Base-by-base conservation (phyloP, 768 basidiomycete species). In the Phlebiopsis flavidoalba region DNA sequence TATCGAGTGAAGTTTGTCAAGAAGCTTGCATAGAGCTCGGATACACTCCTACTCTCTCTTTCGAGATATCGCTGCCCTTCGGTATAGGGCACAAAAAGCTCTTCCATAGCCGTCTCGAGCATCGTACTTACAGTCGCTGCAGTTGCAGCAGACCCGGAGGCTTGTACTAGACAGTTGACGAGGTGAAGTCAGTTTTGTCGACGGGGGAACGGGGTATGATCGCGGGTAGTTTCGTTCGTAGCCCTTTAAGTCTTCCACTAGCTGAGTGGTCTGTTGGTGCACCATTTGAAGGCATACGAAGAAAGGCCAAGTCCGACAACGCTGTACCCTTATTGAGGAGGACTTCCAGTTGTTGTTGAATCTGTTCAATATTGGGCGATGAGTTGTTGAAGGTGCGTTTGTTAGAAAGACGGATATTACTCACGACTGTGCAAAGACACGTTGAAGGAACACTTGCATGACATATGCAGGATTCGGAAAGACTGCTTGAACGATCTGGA, bases 401-500 rank as follows among this genome's bases (percentile, higher is more conserved):
- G 33, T 10, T 40, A 47, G 46, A n/a, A n/a, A n/a, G n/a, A 58
- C 59, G 43, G 53, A 63, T 26, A 5, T 2, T 6, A 76, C 91
- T 65, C 73, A 95, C 51, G 94, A 93, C 79, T 98, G 97, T 1
- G 95, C 96, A 74, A 99, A 99, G 0, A 99, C 93, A 36, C 97
- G 82, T 69, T 98, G 97, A 46, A 99, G 72, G 74, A 99, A 98
- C 15, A 98, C 95, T 72, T 97, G 94, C 93, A 98, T 95, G 3
- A 99, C 97, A 15, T 93, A 84, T 17, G 90, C 85, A 8, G 97
- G 96, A 66, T 96, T 94, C 0, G 97, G 97, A 72, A 99, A 99
- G 12, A 99, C 97, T 3, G 95, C 96, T 72, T 97, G 95, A 31
- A 99, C 95, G 56, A 99, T 99, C 70, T 98, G 94, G 0, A 93